Evolutionary conservation across 2,329 filamentous ascomycete genomes (phyloP).

Genomic region (Fusarium oligoseptatum): DNA sequence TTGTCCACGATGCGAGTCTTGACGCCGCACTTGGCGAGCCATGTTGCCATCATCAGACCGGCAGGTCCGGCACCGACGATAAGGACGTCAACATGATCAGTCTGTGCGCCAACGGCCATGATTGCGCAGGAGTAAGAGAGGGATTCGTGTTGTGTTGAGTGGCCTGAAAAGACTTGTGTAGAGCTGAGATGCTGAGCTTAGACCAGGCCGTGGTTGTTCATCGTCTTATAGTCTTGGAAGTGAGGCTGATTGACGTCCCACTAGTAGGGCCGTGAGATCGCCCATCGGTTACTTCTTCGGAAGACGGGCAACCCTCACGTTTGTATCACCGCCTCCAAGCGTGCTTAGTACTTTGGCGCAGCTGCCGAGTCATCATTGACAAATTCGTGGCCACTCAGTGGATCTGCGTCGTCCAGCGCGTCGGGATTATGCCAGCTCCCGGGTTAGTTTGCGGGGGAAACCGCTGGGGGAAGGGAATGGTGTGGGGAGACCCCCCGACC

Average conservation of each 20-base stretch:
- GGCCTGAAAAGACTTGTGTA: neutral
- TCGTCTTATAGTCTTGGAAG: neutral
- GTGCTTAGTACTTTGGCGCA: neutral
- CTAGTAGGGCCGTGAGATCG: neutral
- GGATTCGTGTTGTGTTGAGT: neutral
- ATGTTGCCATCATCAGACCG: slow-evolving; percentile 34
- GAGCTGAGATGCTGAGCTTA: neutral
- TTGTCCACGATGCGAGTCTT: slow-evolving; percentile 35
- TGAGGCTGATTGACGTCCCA: neutral
- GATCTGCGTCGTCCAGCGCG: neutral
- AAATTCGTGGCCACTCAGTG: neutral
- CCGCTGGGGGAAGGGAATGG: neutral
- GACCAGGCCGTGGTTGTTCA: neutral
- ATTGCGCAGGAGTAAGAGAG: neutral
- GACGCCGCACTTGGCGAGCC: slow-evolving; percentile 35
- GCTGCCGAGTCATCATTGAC: neutral
- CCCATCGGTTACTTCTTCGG: neutral
- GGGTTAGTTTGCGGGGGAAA: neutral
- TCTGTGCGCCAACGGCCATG: slow-evolving; percentile 7
- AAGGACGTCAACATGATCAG: slow-evolving; percentile 25
- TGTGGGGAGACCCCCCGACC: neutral
- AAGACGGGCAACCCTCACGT: neutral
- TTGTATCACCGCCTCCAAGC: neutral
- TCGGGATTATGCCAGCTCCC: neutral
- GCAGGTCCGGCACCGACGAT: slow-evolving; percentile 29